These are phyloP conservation scores for Colletotrichum aenigma DNA, from an alignment of 2,329 filamentous ascomycete species.

Conservation along the genomic window DNA sequence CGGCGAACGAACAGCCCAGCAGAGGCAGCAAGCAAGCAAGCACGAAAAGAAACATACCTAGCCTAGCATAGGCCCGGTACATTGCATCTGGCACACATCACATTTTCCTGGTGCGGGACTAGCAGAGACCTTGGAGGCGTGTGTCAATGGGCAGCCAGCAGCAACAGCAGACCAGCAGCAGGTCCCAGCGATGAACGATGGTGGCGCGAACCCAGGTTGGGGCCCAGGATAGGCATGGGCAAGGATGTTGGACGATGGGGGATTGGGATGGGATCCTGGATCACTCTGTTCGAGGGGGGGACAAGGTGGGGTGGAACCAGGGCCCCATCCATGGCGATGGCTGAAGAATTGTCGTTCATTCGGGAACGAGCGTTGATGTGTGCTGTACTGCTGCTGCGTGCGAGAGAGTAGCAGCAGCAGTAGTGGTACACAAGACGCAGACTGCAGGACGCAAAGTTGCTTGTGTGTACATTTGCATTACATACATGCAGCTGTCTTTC, in stretches of 20 bases:
- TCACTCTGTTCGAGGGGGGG: slow-evolving; percentile 3
- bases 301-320: slow-evolving; percentile 3
- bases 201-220: slow-evolving; percentile 8
- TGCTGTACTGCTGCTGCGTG: background rate
- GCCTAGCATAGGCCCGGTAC: slow-evolving; percentile 4
- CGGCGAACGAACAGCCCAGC: background rate
- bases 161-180: background rate
- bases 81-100: slow-evolving; percentile 15
- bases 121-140: slow-evolving; percentile 7
- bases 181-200: background rate
- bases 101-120: slow-evolving; percentile 9
- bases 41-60: slow-evolving; percentile 8
- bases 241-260: slow-evolving; percentile 1
- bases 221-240: slow-evolving; percentile 6
- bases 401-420: background rate
- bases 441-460: background rate
- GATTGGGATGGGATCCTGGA: slow-evolving; percentile 11
- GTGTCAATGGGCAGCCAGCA: background rate
- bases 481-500: background rate
- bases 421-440: no score
- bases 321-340: slow-evolving; percentile 4
- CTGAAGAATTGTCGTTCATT: slow-evolving; percentile 19
- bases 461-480: background rate
- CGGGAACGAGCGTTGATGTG: slow-evolving; percentile 5
- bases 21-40: background rate